Percentiles rank a stretch among this genome's conserved stretches.
Conservation (phyloP, 805 yeast species). For the Cyberlindnera mycetangii region DNA sequence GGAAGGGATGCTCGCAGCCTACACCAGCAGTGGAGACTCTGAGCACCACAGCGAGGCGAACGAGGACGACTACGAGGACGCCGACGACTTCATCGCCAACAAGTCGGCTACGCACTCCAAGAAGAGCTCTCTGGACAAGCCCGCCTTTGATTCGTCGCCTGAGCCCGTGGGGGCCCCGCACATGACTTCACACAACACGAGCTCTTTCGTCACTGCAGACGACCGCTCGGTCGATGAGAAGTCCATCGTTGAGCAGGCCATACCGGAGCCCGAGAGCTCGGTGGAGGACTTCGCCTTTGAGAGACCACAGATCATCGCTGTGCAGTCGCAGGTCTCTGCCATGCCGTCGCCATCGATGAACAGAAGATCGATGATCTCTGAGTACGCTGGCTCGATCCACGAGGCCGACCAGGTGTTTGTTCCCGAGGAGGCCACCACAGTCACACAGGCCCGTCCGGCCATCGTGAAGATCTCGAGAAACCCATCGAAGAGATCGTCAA, state of each 20-base stretch:
- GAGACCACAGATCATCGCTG: constrained; percentile 8
- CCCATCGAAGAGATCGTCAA: constrained; percentile 10
- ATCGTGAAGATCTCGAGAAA: constrained; percentile 20
- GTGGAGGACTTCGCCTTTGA: constrained; percentile 7
- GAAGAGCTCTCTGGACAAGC: neutral
- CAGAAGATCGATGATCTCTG: constrained; percentile 27
- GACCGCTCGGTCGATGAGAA: neutral
- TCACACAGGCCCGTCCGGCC: constrained; percentile 14
- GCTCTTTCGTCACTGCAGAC: neutral
- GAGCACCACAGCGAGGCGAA: neutral
- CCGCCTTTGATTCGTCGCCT: neutral
- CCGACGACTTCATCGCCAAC: constrained; percentile 23
- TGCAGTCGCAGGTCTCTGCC: too few species aligned
- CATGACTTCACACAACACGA: neutral
- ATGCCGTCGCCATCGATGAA: constrained; percentile 10
- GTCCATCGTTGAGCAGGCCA: neutral
- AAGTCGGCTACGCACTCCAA: constrained; percentile 5
- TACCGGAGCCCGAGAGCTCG: neutral
- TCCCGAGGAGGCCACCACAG: constrained; percentile 3
- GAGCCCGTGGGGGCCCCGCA: neutral
- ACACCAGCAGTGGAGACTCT: constrained; percentile 2
- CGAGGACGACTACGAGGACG: constrained; percentile 20
- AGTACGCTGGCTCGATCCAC: constrained; percentile 27
- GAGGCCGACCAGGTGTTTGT: constrained; percentile 24
- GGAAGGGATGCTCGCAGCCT: constrained; percentile 14